Base-by-base conservation (phyloP, 352 stramenopile genomes). In the Bremia lactucae region DNA sequence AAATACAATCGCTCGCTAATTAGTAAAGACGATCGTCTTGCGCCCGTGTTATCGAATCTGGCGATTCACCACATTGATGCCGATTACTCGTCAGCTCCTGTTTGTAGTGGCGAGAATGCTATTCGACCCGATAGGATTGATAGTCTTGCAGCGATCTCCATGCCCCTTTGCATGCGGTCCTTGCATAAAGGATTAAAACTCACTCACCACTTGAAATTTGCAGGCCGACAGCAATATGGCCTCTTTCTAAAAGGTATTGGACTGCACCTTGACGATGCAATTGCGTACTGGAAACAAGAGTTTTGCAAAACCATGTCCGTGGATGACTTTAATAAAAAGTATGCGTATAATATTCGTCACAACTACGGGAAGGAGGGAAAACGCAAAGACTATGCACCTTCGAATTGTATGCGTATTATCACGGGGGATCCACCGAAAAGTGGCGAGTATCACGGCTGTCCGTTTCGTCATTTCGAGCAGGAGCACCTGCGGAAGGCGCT, bases 281-380 rank as follows among this genome's bases (percentile, higher is more conserved):
- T 98, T 31, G 58, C 79, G 7, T 99, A 97, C 64, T 99, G 96
- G 80, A 89, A 97, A 59, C 74, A 79, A 46, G 65, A 87, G 59
- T 96, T 98, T 39, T 91, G 77, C 50, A 92, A 92, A 56, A 90
- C 90, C 52, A 97, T 98, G 66, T 96, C 89, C 3, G 68, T 94
- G 8, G 96, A 98, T 36, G 83, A 97, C 50, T 99, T 99, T 63
- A 92, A 96, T 63, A 99, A 99, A 55, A 84, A 97, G 46, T 99
- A 99, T 66, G 70, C 87, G 10, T 99, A 99, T 80, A 97, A 96
- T 67, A 97, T 98, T 41, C 84, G 96, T 39, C 95, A 99, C 79
- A 98, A 96, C 75, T 99, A 99, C 68, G 96, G 96, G 28, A 98
- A 99, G 62, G 96, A 99, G 69, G 96, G 96, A 38, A 98, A 98